Evolutionary conservation across 106 monocot species (phyloP).

Genomic region (Allium sativum): DNA sequence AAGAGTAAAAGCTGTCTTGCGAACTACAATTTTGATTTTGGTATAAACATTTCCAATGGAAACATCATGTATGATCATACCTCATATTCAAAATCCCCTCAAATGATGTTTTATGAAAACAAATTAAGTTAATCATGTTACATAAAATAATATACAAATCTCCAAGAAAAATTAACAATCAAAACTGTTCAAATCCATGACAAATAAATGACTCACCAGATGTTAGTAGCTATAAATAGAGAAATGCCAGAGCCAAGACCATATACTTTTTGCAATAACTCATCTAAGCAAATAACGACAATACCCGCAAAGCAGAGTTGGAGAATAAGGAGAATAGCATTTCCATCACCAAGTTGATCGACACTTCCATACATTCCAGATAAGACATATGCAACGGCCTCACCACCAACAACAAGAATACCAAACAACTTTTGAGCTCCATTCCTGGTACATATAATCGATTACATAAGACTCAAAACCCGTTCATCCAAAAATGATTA

Average conservation of each 20-base stretch:
- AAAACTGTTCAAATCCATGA: neutral
- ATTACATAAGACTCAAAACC: no score
- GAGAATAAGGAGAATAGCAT: conserved; percentile 42
- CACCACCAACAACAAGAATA: neutral
- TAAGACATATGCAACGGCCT: conserved; percentile 24
- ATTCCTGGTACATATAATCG: no score
- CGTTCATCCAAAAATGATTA: no score
- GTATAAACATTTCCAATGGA: no score
- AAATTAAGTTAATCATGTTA: no score
- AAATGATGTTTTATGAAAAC: no score
- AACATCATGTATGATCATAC: no score
- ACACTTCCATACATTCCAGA: conserved; percentile 67
- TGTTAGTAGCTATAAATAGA: conserved; percentile 12
- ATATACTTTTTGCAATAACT: conserved; percentile 63
- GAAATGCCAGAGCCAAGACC: conserved; percentile 55
- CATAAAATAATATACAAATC: no score
- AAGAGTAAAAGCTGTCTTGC: no score
- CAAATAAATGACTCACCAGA: conserved; percentile 16
- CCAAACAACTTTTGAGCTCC: neutral
- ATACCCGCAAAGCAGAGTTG: conserved; percentile 61
- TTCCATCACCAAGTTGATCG: conserved; percentile 38
- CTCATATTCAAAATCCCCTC: no score
- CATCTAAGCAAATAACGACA: no score
- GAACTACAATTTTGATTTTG: no score
- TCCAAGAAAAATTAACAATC: neutral